Evolutionary conservation across 129 eudicot genomes (phyloP), one percentile per base, ranked within the genome.

Genomic region (Centrapalus pauciflorus): DNA sequence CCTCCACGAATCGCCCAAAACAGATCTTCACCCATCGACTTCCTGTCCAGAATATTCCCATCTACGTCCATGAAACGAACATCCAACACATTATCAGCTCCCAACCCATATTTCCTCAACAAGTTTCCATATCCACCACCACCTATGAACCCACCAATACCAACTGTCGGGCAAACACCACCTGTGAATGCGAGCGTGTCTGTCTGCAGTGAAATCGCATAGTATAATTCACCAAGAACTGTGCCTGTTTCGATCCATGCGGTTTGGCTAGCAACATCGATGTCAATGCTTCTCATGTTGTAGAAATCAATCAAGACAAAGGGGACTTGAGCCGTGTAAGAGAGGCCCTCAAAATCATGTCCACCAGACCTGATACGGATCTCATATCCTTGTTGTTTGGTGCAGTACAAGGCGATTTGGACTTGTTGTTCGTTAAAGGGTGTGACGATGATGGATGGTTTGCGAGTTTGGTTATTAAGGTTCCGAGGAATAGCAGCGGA

Each of bases 1-100:
- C 80, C 74, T 0, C 80, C 80, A 48, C 80, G 72, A 27, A 67
- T 21, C 12, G 74, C 80, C 80, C 80, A 75, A 21, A 75, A 75
- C 46, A 75, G 40, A 45, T 75, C 80, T 49, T 75, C 74, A 0
- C 80, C 80, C 80, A 75, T 75, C 6, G 69, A 48, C 43, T 24
- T 54, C 38, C 70, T 48, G 26, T 72, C 45, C 0, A 49, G 41
- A 32, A 72, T 62, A 0, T 49, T 34, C 2, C 77, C 77, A 7
- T 62, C 10, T 3, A 50, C 70, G 12, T 72, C 70, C 40, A 72
- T 65, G 0, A 72, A 61, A 13, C 64, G 70, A 23, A 50, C 55
- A 40, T 72, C 62, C 3, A 72, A 23, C 7, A 59, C 55, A 62
- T 72, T 30, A 48, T 72, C 77, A 1, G 50, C 70, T 13, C 41